Evolutionary conservation across 2,329 filamentous ascomycete genomes (phyloP), one percentile per base, ranked within the genome.

Genomic region (Tricladium varicosporioides): DNA sequence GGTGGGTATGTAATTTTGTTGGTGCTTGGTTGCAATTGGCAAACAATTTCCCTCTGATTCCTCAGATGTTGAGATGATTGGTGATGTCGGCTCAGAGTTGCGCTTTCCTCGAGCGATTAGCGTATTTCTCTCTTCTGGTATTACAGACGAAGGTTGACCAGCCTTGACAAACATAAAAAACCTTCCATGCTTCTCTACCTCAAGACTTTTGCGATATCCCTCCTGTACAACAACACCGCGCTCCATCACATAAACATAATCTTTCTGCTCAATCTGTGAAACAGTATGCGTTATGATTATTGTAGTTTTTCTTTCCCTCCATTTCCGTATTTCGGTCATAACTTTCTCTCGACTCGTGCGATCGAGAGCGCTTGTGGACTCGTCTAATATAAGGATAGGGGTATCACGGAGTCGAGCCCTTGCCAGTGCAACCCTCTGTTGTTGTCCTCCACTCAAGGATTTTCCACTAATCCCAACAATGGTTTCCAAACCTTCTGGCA

Each of bases 271-370:
- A 9, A 97, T 93, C 63, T 93, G 88, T 0, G 84, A 81, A 32
- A 94, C 81, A 62, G 97, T 91, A 67, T 97, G 93, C 0, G 94
- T 97, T 65, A 97, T 93, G 63, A 97, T 84, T 51, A 97, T 89
- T 0, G 93, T 97, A 0, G 92, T 97, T 70, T 90, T 94, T 0
- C 82, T 87, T 36, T 74, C 76, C 18, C 94, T 81, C 93, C 92
- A 97, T 16, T 80, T 68, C 7, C 91, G 80, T 52, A 97, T 87
- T 0, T 86, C 83, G 44, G 88, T 82, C 78, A 96, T 87, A 40
- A 96, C 81, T 11, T 85, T 72, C 0, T 74, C 74, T 59, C 87
- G 82, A 55, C 82, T 92, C 9, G 81, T 77, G n/a, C 86, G 83
- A 65, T 97, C 93, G 9, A 97, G 76, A 0, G 90, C 90, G 70